phyloP scores from a whole-genome alignment of 2,329 filamentous ascomycete species.

The Tolypocladium ovalisporum region DNA sequence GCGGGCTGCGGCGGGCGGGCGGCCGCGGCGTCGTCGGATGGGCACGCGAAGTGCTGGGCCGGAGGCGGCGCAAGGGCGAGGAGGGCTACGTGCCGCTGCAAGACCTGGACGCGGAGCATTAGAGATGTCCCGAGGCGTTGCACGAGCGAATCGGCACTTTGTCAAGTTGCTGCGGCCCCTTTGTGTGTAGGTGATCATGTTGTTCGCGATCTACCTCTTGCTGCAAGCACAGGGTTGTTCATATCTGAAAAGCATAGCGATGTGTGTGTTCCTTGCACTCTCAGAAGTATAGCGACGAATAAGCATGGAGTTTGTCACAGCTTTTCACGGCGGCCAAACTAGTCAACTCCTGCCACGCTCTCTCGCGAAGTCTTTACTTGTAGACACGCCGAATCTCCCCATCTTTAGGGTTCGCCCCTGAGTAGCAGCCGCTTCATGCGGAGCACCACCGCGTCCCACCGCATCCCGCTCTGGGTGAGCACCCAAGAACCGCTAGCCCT shows the following conservation, averaged over 20 bases:
- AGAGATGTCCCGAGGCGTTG: neutral
- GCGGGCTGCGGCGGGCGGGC: conserved; percentile 30
- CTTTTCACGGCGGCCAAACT: neutral
- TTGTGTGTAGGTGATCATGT: neutral
- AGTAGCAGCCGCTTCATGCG: neutral
- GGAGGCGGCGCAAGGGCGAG: conserved; percentile 30
- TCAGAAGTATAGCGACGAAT: neutral
- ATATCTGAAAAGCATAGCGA: neutral
- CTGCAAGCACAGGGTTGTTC: neutral
- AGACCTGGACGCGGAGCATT: conserved; percentile 30
- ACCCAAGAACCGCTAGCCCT: neutral
- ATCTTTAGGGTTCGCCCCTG: neutral
- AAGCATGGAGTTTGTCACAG: neutral
- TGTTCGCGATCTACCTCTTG: neutral
- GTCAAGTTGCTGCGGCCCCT: neutral
- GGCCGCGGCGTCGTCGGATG: conserved; percentile 32
- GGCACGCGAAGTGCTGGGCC: conserved; percentile 26
- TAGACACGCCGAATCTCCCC: neutral
- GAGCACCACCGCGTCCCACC: neutral
- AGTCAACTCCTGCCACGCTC: neutral
- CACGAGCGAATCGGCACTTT: neutral
- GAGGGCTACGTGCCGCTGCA: conserved; percentile 51
- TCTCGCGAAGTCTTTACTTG: neutral
- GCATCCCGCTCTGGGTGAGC: neutral
- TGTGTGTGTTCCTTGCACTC: neutral